phyloP scores from a whole-genome alignment of 1,284 basidiomycete genomes.

The Melampsora abietis-canadensis region DNA sequence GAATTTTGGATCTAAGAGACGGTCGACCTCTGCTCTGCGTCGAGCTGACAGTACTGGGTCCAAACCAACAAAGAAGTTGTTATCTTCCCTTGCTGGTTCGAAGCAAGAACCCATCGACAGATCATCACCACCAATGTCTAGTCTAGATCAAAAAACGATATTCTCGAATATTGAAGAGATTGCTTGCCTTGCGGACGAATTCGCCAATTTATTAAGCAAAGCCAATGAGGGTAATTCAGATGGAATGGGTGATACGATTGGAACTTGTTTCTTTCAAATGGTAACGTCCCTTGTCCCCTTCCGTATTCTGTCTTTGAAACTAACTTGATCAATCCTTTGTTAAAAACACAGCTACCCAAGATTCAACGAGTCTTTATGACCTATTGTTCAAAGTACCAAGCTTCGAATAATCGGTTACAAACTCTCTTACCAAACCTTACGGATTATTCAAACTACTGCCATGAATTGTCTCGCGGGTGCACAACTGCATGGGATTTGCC shows the following conservation, averaged over 20 bases:
- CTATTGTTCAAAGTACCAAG: constrained; percentile 34
- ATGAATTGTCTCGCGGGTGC: constrained; percentile 5
- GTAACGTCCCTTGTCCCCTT: background rate
- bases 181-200: background rate
- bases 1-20: too few species aligned
- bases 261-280: constrained; percentile 23
- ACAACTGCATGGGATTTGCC: constrained; percentile 37
- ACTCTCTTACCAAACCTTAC: constrained; percentile 1
- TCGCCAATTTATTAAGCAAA: background rate
- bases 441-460: constrained; percentile 17
- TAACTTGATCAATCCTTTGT: background rate
- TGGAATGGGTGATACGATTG: background rate
- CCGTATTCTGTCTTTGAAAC: background rate
- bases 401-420: constrained; percentile 13
- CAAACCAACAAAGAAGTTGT: too few species aligned
- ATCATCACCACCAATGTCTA: constrained; percentile 3
- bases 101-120: background rate
- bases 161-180: constrained; percentile 22
- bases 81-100: too few species aligned
- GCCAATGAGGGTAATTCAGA: background rate
- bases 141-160: constrained; percentile 8
- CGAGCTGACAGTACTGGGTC: too few species aligned
- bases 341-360: constrained; percentile 9
- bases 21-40: too few species aligned
- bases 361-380: constrained; percentile 14